Evolutionary conservation across 2,329 filamentous ascomycete species (phyloP), one percentile per base, ranked within the genome.

Genomic region (Arthrinium puccinioides): DNA sequence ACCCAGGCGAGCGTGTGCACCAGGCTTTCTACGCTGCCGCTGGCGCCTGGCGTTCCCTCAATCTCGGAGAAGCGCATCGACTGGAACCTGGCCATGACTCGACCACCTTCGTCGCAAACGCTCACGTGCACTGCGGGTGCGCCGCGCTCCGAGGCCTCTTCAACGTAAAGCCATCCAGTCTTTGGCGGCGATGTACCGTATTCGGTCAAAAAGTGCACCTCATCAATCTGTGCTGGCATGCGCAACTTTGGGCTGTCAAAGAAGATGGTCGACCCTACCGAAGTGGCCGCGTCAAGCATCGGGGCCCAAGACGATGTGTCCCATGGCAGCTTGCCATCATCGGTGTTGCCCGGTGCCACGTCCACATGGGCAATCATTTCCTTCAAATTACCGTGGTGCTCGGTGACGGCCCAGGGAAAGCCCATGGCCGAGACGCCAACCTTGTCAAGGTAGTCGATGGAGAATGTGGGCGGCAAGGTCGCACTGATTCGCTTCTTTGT

Each of bases 361-460:
- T 66, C 62, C 14, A 67, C 59, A 10, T 48, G 49, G 5, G 59
- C 61, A 10, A 68, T 47, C 61, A 67, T 66, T 38, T 67, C 61
- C 7, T 54, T 51, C 4, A 45, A 32, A 29, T 60, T 59, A 1
- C 57, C 61, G 23, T 55, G 53, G 38, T 67, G 63, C 32, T 66
- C 56, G 2, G 49, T 41, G 2, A 67, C 57, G 1, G 41, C 45
- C 64, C 64, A 68, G 1, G 63, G 63, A 38, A 65, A 67, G 7
- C 53, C 62, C 44, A 66, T 64, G 2, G 49, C 58, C 1, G 57
- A 49, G 2, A 67, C 62, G 3, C 64, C 64, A 3, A 66, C 56
- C 15, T 52, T 56, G 9, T 47, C 47, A 2, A 67, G 49, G 38
- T 63, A 66, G 9, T 64, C 51, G 32, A 60, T 57, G 1, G 56